Percentiles rank a stretch among this genome's conserved stretches.
Evolutionary conservation across 371 early-diverging fungal genomes (phyloP).

Genomic region (Apophysomyces elegans): DNA sequence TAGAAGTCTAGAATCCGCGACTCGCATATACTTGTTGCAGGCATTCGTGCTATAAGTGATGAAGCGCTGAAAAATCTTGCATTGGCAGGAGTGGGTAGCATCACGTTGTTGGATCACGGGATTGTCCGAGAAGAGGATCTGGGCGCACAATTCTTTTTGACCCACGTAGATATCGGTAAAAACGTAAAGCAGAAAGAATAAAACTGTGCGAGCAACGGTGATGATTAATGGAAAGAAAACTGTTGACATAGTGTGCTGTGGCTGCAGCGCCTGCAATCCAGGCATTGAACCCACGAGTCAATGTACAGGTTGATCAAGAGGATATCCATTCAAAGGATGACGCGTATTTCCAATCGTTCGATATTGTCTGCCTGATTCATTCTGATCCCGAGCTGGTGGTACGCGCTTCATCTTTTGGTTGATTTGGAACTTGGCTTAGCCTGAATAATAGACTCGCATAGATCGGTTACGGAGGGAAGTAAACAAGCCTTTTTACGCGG

Average conservation of each 20-base stretch:
- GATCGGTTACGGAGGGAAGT: slow-evolving; percentile 59
- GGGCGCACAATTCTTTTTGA: slow-evolving; percentile 80
- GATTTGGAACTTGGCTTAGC: not conserved
- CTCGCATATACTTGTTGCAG: slow-evolving; percentile 72
- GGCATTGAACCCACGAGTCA: slow-evolving; percentile 78
- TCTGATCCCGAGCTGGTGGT: slow-evolving; percentile 37
- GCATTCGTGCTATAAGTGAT: slow-evolving; percentile 68
- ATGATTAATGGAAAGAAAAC: not conserved
- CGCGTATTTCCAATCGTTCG: slow-evolving; percentile 61
- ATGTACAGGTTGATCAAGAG: slow-evolving; percentile 56
- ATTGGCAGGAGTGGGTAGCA: slow-evolving; percentile 83
- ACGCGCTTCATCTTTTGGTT: slow-evolving; percentile 13
- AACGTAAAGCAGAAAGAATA: slow-evolving; percentile 53
- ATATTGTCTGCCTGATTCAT: slow-evolving; percentile 70
- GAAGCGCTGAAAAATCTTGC: slow-evolving; percentile 93
- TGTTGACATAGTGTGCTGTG: slow-evolving; percentile 61
- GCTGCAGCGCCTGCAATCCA: slow-evolving; percentile 62
- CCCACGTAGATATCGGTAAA: slow-evolving; percentile 62
- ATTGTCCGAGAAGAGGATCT: slow-evolving; percentile 67
- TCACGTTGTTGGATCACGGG: slow-evolving; percentile 72
- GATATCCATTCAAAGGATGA: slow-evolving; percentile 50
- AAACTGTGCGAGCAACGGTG: not conserved
- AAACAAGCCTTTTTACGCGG: slow-evolving; percentile 67
- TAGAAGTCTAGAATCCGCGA: slow-evolving; percentile 68
- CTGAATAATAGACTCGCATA: slow-evolving; percentile 53